A percentile compares a stretch with the other conserved stretches of the same genome.
These are phyloP conservation scores for Quercus lobata DNA, from an alignment of 331 rosid genomes.

Conservation along the genomic window DNA sequence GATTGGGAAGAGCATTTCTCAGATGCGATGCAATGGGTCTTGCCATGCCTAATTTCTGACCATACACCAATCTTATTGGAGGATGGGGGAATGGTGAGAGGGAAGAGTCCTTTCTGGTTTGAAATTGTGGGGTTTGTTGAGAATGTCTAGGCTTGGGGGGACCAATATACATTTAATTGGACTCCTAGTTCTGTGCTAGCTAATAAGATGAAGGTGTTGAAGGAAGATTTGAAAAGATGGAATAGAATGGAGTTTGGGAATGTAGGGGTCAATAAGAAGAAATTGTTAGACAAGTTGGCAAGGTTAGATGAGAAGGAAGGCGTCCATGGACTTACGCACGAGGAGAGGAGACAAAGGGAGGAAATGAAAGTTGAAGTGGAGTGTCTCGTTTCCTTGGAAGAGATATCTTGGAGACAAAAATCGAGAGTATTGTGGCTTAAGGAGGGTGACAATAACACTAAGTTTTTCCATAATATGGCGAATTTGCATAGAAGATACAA, in stretches of 20 bases:
- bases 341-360: too few species aligned
- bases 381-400: too few species aligned
- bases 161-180: neutral
- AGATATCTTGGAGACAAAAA: too few species aligned
- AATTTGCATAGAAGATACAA: too few species aligned
- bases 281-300: neutral
- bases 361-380: too few species aligned
- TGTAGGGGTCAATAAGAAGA: neutral
- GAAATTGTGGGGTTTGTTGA: neutral
- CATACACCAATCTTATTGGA: neutral
- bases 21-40: neutral
- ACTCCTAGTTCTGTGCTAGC: neutral
- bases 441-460: too few species aligned
- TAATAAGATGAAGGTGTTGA: neutral
- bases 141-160: neutral
- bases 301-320: too few species aligned
- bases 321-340: too few species aligned
- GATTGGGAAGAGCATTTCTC: neutral
- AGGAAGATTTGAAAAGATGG: neutral
- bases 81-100: neutral
- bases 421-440: too few species aligned
- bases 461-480: too few species aligned
- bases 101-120: neutral
- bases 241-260: neutral
- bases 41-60: neutral